Evolutionary conservation across 805 yeast species (phyloP).

Genomic region (Kodamaea laetipori): DNA sequence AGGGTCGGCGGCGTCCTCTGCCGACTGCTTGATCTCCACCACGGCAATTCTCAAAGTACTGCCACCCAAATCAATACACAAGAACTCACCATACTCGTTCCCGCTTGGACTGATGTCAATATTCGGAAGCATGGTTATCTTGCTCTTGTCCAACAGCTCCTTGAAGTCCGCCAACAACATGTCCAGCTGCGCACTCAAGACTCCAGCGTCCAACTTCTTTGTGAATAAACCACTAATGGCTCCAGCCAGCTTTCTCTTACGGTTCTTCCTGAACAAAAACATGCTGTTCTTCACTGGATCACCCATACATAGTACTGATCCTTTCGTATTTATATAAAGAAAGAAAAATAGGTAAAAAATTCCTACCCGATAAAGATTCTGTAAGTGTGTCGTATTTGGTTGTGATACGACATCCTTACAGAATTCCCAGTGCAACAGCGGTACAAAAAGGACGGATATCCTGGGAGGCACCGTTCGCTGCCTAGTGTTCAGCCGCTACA

Average conservation of each 20-base stretch:
- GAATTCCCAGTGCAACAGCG: background rate
- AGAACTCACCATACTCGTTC: conserved; percentile 37
- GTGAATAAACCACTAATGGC: conserved; percentile 11
- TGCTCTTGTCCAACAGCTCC: conserved; percentile 32
- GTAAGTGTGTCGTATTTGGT: background rate
- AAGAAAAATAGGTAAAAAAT: background rate
- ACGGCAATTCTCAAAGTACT: conserved; percentile 51
- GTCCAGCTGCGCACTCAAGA: conserved; percentile 15
- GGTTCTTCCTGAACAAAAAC: conserved; percentile 11
- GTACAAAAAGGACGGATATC: background rate
- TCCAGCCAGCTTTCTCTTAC: conserved; percentile 8
- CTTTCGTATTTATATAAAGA: conserved; percentile 4
- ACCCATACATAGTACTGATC: conserved; percentile 1
- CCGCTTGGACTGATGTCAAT: conserved; percentile 42
- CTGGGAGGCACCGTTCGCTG: too few relatives aligned
- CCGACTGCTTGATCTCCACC: conserved; percentile 24
- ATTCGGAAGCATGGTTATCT: conserved; percentile 44
- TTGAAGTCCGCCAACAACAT: conserved; percentile 25
- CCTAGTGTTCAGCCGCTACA: too few relatives aligned
- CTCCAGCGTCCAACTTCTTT: conserved; percentile 12
- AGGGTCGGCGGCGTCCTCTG: background rate
- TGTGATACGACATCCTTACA: conserved; percentile 1
- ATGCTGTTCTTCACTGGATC: conserved; percentile 1
- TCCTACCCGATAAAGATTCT: conserved; percentile 5
- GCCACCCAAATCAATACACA: conserved; percentile 60